Evolutionary conservation across 2,329 filamentous ascomycete genomes (phyloP), one percentile per base, ranked within the genome.

Genomic region (Raffaelea deltoideospora): DNA sequence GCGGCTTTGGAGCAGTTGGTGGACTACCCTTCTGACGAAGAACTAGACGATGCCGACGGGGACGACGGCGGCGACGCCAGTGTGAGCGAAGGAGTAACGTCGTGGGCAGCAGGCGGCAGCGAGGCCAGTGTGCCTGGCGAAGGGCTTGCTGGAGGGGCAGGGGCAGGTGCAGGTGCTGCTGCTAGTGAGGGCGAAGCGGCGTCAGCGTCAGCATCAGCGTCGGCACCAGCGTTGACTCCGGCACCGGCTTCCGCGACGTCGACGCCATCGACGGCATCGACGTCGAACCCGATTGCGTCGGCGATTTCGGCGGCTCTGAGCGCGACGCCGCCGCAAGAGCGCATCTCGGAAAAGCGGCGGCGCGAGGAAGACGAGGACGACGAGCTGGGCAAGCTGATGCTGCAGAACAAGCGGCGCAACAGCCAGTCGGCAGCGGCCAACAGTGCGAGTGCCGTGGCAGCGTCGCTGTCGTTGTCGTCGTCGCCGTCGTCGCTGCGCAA

Each of bases 291-390:
- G 38, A 27, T 30, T 35, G 33, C 37, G 32, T 18, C 23, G 24
- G 11, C 34, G 11, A 10, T 19, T n/a, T 27, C 22, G 3, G 10
- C 23, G 2, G 10, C 18, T 9, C 19, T 33, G 3, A 27, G n/a
- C 14, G 34, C 30, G 9, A 27, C 37, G 1, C 33, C 37, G 1
- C 78, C 79, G 4, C 80, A 78, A 0, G 85, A 94, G 55, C 72
- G 84, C 37, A 59, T 93, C 15, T 80, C 85, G 0, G 84, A 93
- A 54, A 96, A 96, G 58, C 79, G 88, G 33, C 73, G 88, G 33
- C 74, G 90, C 48, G 87, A 94, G 52, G 88, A 95, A 39, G 85
- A 93, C 43, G 88, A 95, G 32, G 87, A 94, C 38, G 87, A 95
- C 45, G 84, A 88, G 50, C 61, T 96, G n/a, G 76, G 77, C 37